These are phyloP conservation scores for Paracoccidioides brasiliensis DNA, from an alignment of 2,329 filamentous ascomycete species.

Conservation along the genomic window DNA sequence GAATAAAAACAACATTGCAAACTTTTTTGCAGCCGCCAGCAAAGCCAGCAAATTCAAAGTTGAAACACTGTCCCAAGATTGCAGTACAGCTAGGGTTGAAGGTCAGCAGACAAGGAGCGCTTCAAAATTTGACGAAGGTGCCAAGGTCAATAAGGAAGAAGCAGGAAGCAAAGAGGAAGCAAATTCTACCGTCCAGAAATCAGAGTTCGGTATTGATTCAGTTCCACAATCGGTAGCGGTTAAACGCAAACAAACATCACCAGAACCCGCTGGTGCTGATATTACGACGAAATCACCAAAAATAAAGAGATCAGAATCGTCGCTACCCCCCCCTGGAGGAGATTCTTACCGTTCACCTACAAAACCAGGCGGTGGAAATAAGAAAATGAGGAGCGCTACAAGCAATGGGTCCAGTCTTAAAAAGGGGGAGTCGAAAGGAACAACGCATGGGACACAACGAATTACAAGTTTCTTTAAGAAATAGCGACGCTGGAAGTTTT, in stretches of 20 bases:
- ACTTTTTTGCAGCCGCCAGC: conserved; percentile 64
- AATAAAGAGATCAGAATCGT: conserved; percentile 1
- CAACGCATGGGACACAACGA: conserved; percentile 38
- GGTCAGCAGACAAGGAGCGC: conserved; percentile 19
- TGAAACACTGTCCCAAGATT: conserved; percentile 14
- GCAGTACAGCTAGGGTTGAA: conserved; percentile 15
- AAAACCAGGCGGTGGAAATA: conserved; percentile 15
- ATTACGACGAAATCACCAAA: conserved; percentile 10
- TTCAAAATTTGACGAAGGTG: conserved; percentile 19
- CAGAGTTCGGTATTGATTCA: conserved; percentile 8
- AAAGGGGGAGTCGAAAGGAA: conserved; percentile 29
- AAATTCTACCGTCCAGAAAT: conserved; percentile 3
- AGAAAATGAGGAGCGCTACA: conserved; percentile 43
- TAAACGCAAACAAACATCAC: conserved; percentile 6
- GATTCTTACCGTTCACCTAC: conserved; percentile 11
- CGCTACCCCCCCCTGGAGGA: not conserved
- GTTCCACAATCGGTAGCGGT: conserved; percentile 13
- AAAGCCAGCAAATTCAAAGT: conserved; percentile 13
- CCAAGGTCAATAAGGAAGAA: conserved; percentile 24
- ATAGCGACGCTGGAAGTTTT: not conserved
- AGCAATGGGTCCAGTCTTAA: conserved; percentile 40
- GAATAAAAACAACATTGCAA: conserved; percentile 87
- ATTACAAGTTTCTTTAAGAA: conserved; percentile 39
- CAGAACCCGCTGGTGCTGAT: conserved; percentile 25
- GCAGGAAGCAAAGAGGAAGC: conserved; percentile 18